Evolutionary conservation across 164 flowering plant species (phyloP).

Genomic region (Magnolia kwangsiensis): DNA sequence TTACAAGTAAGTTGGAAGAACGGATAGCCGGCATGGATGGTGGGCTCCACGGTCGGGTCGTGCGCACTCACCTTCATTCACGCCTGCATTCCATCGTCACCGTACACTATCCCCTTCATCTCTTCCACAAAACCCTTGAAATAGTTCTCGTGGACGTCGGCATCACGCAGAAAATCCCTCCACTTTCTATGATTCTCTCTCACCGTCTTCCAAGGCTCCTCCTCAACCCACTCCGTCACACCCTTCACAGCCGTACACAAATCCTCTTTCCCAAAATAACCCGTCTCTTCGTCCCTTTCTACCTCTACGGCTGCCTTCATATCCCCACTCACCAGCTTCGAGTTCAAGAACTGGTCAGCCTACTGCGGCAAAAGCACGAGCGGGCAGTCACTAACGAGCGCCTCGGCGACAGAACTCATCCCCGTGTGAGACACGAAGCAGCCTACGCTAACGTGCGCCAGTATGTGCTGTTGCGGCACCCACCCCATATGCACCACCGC

Average conservation of each 20-base stretch:
- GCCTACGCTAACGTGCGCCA: conserved; percentile 41
- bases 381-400: conserved; percentile 37
- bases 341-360: conserved; percentile 42
- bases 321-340: conserved; percentile 34
- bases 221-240: conserved; percentile 28
- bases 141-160: neutral
- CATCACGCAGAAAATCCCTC: conserved; percentile 21
- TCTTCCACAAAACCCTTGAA: neutral
- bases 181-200: conserved; percentile 32
- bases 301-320: conserved; percentile 47
- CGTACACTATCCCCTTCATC: neutral
- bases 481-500: conserved; percentile 19
- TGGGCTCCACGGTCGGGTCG: no score
- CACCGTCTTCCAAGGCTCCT: conserved; percentile 24
- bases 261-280: conserved; percentile 35
- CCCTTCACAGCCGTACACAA: conserved; percentile 30
- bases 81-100: no score
- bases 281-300: conserved; percentile 40
- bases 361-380: conserved; percentile 40
- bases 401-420: conserved; percentile 41
- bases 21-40: no score
- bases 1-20: no score
- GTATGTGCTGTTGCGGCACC: conserved; percentile 22
- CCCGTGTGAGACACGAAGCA: conserved; percentile 62
- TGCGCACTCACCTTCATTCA: no score